Evolutionary conservation across 768 basidiomycete genomes (phyloP).

Genomic region (Boletus vinaceobasis): DNA sequence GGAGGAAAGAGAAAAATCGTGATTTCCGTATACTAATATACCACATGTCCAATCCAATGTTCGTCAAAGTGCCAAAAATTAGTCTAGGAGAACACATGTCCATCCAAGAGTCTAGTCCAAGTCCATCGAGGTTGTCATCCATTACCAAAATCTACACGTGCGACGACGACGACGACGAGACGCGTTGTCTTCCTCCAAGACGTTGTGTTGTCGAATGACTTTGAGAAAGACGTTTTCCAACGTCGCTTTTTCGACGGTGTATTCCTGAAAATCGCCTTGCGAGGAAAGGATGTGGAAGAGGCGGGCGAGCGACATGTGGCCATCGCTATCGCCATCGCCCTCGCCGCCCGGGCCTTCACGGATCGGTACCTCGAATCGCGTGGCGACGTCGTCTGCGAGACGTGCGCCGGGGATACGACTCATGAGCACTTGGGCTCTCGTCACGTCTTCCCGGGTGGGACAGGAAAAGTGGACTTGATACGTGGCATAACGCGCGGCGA

Average conservation of each 20-base stretch:
- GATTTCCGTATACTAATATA: conserved; percentile 2
- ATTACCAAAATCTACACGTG: conserved; percentile 5
- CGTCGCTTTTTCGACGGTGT: conserved; percentile 67
- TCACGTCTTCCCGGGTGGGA: conserved; percentile 57
- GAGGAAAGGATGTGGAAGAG: conserved; percentile 56
- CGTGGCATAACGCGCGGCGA: conserved; percentile 63
- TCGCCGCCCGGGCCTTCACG: neutral
- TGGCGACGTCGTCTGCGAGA: conserved; percentile 71
- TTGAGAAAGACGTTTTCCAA: conserved; percentile 73
- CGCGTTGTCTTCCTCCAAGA: conserved; percentile 44
- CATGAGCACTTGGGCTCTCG: conserved; percentile 59
- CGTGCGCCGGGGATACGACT: conserved; percentile 57
- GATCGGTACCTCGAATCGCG: conserved; percentile 71
- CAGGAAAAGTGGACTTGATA: conserved; percentile 79
- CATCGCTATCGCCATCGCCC: neutral
- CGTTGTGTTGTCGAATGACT: conserved; percentile 61
- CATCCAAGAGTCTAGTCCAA: neutral
- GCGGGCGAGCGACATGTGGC: conserved; percentile 46
- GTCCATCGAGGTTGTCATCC: neutral
- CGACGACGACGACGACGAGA: conserved; percentile 4
- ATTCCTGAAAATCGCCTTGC: conserved; percentile 56
- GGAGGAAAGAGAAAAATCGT: conserved; percentile 7
- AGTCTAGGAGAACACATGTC: neutral
- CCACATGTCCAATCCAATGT: neutral
- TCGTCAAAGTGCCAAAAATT: neutral